Evolutionary conservation across 1,139 yeast species (phyloP), one percentile per base, ranked within the genome.

Genomic region (Nakaseomyces glabratus): DNA sequence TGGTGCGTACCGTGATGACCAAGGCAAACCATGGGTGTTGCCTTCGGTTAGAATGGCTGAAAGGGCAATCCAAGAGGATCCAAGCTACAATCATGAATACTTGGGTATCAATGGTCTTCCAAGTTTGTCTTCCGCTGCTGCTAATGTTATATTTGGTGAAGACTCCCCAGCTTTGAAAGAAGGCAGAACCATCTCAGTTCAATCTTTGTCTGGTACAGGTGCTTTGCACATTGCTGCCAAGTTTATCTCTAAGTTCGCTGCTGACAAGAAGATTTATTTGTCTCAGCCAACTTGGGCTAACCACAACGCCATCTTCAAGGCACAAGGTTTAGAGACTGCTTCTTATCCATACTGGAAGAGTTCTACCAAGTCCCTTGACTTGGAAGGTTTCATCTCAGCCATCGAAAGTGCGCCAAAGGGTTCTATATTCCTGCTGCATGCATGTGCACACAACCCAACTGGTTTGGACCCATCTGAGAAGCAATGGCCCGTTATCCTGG

Each of bases 381-480:
- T 81, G 45, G 63, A 68, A n/a, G 95, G 95, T 1, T 77, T 78
- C 51, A 55, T 88, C 23, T 57, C 57, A 20, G 71, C 90, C 42
- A 77, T 90, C 46, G 66, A 72, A 38, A 40, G 60, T 20, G 95
- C 95, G 17, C 88, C 90, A 35, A 57, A 61, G 14, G 93, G 93
- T 24, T 80, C 94, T 8, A 72, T 84, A 30, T 81, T 90, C 49
- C 69, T 88, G 42, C 68, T 90, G 44, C 98, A 90, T 59, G 90
- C 96, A 14, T 86, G 97, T 60, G 95, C 97, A 42, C 98, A 90
- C 65, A 90, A 90, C 64, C 98, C 98, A 43, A 90, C 98, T 22
- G 98, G 97, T 46, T 77, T 88, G 60, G 98, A 90, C 63, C 94
- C 94, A 48, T 76, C 84, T 20, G 64, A 68, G 37, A 90, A 77